Evolutionary conservation across 805 yeast species (phyloP).

Genomic region (Nadsonia fulvescens): DNA sequence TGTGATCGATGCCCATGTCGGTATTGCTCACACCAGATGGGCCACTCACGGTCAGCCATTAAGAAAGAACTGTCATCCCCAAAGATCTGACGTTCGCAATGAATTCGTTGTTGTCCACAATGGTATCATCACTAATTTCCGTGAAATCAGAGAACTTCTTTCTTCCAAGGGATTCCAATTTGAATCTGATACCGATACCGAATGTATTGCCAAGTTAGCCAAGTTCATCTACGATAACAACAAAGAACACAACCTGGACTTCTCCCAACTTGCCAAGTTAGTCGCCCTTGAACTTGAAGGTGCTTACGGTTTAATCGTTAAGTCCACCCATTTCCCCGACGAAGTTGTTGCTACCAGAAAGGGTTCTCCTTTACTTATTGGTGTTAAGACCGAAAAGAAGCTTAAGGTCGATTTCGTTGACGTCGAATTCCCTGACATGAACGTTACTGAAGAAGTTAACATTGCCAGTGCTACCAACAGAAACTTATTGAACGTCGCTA

Average conservation of each 20-base stretch:
- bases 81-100: conserved; percentile 63
- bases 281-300: conserved; percentile 90
- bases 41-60: conserved; percentile 97
- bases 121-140: conserved; percentile 93
- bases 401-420: conserved; percentile 96
- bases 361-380: conserved; percentile 93
- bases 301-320: conserved; percentile 88
- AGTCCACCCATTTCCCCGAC: conserved; percentile 82
- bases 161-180: conserved; percentile 62
- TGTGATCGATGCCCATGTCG: conserved; percentile 70
- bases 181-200: conserved; percentile 92
- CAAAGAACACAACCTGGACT: conserved; percentile 58
- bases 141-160: conserved; percentile 74
- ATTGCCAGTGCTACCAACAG: conserved; percentile 8
- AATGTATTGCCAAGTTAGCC: conserved; percentile 89
- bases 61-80: conserved; percentile 84
- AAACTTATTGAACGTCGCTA: conserved; percentile 31
- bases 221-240: conserved; percentile 79
- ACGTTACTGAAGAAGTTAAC: conserved; percentile 8
- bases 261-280: conserved; percentile 81
- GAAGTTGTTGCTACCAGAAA: conserved; percentile 94
- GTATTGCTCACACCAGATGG: conserved; percentile 99
- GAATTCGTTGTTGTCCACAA: conserved; percentile 92
- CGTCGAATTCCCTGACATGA: conserved; percentile 75
- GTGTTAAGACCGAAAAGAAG: conserved; percentile 90